Base-by-base conservation (phyloP, 2,329 filamentous ascomycete species). In the Emergomyces africanus region DNA sequence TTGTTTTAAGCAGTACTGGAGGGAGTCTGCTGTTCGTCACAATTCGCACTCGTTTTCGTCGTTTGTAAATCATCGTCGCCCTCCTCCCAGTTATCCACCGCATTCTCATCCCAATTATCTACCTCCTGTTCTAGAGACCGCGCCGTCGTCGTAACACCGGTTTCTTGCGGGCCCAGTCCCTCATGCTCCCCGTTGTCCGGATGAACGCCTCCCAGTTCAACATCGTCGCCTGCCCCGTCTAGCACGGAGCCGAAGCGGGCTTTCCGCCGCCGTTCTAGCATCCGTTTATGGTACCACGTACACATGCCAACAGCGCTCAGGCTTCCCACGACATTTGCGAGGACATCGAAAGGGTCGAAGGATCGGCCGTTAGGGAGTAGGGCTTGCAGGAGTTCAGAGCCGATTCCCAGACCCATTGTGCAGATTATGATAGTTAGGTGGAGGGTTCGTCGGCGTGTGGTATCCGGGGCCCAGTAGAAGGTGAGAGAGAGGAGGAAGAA, bases 381-480 rank as follows among this genome's bases (percentile, higher is more conserved):
- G 57, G 69, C 73, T 60, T 80, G 72, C 60, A 85, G 76, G 61
- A 85, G 76, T 65, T 84, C 78, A 62, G 80, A 83, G 64, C 85
- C 79, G 53, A 81, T 67, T 35, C 75, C 77, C 6, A 80, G 69
- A 14, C 77, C 75, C 48, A 87, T 74, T 5, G 91, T 95, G 76
- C 90, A 95, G 61, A 90, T 79, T 25, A 90, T 71, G 30, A 96
- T 77, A 15, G 91, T 95, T 64, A 96, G 77, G 73, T 99, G 87
- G 54, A 96, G 78, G 23, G 85, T 87, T 65, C 92, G 88, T 57
- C 92, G 86, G 63, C 94, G 88, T 63, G 85, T 87, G 57, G 90
- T 95, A 72, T 99, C 94, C 67, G 96, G 76, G 70, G 96, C 88
- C 90, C 94, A 99, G 83, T 99, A 99, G 80, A 97, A 97, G 66